phyloP scores from a whole-genome alignment of 352 stramenopile species.

The Phytophthora melonis region DNA sequence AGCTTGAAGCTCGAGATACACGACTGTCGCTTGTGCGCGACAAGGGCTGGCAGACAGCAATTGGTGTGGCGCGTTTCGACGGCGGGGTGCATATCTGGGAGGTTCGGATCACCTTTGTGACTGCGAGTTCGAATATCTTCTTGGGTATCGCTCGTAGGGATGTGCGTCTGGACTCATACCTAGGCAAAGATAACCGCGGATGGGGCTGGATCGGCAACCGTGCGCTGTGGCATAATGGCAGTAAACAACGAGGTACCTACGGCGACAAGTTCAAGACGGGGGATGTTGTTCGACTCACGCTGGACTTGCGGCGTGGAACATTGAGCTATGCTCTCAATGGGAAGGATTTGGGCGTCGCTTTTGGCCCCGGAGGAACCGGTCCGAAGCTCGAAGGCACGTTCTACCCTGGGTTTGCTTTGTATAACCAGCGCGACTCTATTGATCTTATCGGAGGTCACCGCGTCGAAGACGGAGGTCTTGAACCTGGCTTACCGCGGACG shows the following conservation, averaged over 20 bases:
- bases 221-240: slow-evolving; percentile 91
- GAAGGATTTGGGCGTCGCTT: slow-evolving; percentile 90
- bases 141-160: slow-evolving; percentile 86
- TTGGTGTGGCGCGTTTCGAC: slow-evolving; percentile 89
- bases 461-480: slow-evolving; percentile 69
- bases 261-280: slow-evolving; percentile 93
- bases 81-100: slow-evolving; percentile 90
- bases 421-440: slow-evolving; percentile 90
- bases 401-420: slow-evolving; percentile 87
- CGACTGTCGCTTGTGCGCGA: slow-evolving; percentile 83
- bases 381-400: slow-evolving; percentile 90
- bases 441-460: slow-evolving; percentile 87
- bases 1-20: slow-evolving; percentile 90
- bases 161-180: slow-evolving; percentile 88
- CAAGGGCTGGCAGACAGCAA: slow-evolving; percentile 91
- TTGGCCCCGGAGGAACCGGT: slow-evolving; percentile 85
- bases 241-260: slow-evolving; percentile 91
- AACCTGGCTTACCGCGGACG: slow-evolving; percentile 38
- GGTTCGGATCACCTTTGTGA: slow-evolving; percentile 88
- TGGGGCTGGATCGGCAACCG: slow-evolving; percentile 94
- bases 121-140: slow-evolving; percentile 92
- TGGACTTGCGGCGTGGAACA: slow-evolving; percentile 85
- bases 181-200: slow-evolving; percentile 92
- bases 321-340: slow-evolving; percentile 91
- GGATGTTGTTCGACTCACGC: slow-evolving; percentile 82